Conservation (phyloP, 2,329 filamentous ascomycete genomes). For the Lasiodiplodia sp. region DNA sequence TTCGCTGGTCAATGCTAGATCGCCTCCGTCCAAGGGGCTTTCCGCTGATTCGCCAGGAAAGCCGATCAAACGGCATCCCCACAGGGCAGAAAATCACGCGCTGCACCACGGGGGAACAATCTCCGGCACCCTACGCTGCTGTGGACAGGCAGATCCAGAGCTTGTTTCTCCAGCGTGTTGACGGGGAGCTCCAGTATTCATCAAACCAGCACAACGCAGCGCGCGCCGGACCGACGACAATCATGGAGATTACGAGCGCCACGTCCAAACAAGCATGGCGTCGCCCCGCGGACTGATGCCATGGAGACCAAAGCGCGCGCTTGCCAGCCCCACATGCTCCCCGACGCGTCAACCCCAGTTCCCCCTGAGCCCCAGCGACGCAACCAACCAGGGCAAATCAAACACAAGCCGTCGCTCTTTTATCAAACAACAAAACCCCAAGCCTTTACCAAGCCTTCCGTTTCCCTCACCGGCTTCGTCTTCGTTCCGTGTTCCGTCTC, state of each 20-base stretch:
- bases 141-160: conserved; percentile 9
- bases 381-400: conserved; percentile 1
- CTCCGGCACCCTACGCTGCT: not conserved
- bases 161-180: not conserved
- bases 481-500: not conserved
- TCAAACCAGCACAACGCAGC: not conserved
- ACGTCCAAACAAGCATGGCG: not conserved
- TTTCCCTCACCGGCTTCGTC: not conserved
- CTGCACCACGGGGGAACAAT: conserved; percentile 8
- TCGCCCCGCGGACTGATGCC: conserved; percentile 5
- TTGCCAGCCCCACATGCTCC: not conserved
- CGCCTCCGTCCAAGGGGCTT: not conserved
- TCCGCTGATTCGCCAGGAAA: conserved; percentile 7
- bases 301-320: conserved; percentile 15
- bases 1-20: not conserved
- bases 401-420: not conserved
- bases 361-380: not conserved
- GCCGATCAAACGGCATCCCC: conserved; percentile 12
- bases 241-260: conserved; percentile 5
- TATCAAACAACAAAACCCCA: conserved; percentile 5
- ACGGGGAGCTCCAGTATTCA: not conserved
- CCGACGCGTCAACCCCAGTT: conserved; percentile 15
- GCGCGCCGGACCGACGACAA: not conserved
- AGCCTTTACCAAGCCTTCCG: conserved; percentile 16
- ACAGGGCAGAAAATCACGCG: conserved; percentile 16